These are phyloP conservation scores for Punica granatum DNA, from an alignment of 345 rosid genomes.

Conservation along the genomic window DNA sequence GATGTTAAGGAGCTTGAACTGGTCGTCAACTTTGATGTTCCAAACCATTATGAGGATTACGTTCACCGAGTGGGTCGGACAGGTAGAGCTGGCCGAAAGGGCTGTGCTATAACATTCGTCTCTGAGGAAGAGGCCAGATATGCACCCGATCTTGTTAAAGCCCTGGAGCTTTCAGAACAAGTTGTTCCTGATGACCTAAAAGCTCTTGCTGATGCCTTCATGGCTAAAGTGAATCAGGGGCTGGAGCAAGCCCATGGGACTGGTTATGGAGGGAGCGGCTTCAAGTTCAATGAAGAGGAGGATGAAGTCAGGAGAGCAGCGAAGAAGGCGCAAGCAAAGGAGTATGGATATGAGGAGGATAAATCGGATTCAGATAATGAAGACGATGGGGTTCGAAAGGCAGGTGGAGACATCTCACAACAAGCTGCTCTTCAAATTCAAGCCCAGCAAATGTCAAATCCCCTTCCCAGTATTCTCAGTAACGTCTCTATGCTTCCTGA, in stretches of 20 bases:
- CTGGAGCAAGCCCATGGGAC: slow-evolving; percentile 96
- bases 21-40: slow-evolving; percentile 81
- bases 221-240: slow-evolving; percentile 91
- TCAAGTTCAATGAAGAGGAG: slow-evolving; percentile 95
- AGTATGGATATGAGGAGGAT: slow-evolving; percentile 95
- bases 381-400: slow-evolving; percentile 82
- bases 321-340: slow-evolving; percentile 92
- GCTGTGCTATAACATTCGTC: slow-evolving; percentile 90
- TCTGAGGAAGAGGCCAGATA: slow-evolving; percentile 88
- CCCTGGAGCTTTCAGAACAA: slow-evolving; percentile 91
- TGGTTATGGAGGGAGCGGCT: slow-evolving; percentile 97
- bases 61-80: slow-evolving; percentile 98
- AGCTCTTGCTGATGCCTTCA: slow-evolving; percentile 79
- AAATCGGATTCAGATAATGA: slow-evolving; percentile 95
- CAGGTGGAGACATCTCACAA: slow-evolving; percentile 74
- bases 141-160: slow-evolving; percentile 96
- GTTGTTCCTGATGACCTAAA: slow-evolving; percentile 85
- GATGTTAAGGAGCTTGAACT: slow-evolving; percentile 97
- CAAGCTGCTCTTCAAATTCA: slow-evolving; percentile 70
- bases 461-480: slow-evolving; percentile 36
- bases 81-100: slow-evolving; percentile 92
- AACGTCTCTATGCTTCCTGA: slow-evolving; percentile 30
- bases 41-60: slow-evolving; percentile 94
- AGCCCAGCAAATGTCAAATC: slow-evolving; percentile 41
- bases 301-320: slow-evolving; percentile 92